Conservation (phyloP, 2,329 filamentous ascomycete species). For the Epichloe coenophiala region DNA sequence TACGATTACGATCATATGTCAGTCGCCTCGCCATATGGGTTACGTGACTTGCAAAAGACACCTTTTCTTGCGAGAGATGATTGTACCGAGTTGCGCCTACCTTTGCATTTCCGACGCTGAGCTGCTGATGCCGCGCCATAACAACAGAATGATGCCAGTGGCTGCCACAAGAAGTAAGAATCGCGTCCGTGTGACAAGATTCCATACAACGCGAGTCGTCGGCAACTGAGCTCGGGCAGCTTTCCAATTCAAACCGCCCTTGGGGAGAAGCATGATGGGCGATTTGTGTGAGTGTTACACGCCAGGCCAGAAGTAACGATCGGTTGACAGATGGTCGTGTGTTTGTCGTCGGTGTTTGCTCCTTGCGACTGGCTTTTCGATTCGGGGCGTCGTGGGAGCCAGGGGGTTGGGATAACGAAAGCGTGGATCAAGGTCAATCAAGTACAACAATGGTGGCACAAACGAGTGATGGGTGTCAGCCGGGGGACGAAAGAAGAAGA, state of each 20-base stretch:
- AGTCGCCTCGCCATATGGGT: neutral
- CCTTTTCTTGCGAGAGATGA: neutral
- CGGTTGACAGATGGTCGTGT: neutral
- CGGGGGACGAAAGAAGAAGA: neutral
- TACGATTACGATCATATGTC: slow-evolving; percentile 24
- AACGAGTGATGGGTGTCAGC: slow-evolving; percentile 1
- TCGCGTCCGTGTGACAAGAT: slow-evolving; percentile 61
- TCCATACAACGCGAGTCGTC: slow-evolving; percentile 57
- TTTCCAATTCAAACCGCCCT: slow-evolving; percentile 87
- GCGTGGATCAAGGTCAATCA: neutral
- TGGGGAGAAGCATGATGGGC: slow-evolving; percentile 70
- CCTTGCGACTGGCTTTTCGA: slow-evolving; percentile 4
- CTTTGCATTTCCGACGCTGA: slow-evolving; percentile 83
- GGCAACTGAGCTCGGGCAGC: slow-evolving; percentile 69
- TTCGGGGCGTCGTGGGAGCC: slow-evolving; percentile 8
- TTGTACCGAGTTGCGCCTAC: slow-evolving; percentile 34
- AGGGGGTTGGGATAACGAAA: slow-evolving; percentile 1
- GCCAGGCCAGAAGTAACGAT: neutral
- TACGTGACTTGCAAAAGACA: neutral
- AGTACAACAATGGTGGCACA: neutral
- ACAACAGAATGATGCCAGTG: slow-evolving; percentile 56
- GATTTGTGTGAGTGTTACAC: slow-evolving; percentile 3
- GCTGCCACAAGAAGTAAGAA: slow-evolving; percentile 63
- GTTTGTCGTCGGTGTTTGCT: neutral
- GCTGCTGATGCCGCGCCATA: slow-evolving; percentile 77